Evolutionary conservation across 495 filamentous ascomycete species (phyloP).

Genomic region (Daldinia loculata): DNA sequence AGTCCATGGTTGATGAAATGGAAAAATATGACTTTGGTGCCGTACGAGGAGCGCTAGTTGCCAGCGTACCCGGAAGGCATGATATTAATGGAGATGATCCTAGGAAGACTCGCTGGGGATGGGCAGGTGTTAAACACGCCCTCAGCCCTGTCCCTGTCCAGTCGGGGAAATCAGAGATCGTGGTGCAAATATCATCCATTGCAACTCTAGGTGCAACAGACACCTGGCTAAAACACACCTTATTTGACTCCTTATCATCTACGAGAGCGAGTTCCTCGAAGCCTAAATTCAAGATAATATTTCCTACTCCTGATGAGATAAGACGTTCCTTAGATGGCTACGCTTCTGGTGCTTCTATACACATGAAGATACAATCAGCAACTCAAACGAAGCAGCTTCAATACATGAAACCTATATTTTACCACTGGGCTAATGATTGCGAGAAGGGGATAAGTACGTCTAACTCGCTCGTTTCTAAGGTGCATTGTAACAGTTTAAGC

Average conservation of each 20-base stretch:
- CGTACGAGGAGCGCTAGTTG: slow-evolving; percentile 77
- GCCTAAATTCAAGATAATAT: slow-evolving; percentile 68
- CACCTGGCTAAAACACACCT: slow-evolving; percentile 73
- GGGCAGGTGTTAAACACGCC: slow-evolving; percentile 70
- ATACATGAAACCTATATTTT: slow-evolving; percentile 75
- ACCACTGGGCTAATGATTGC: slow-evolving; percentile 70
- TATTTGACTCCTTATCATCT: slow-evolving; percentile 59
- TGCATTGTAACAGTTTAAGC: background rate
- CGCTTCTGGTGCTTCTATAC: slow-evolving; percentile 78
- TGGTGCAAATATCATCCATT: slow-evolving; percentile 83
- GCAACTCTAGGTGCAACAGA: slow-evolving; percentile 79
- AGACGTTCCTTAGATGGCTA: slow-evolving; percentile 84
- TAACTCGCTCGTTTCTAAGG: background rate
- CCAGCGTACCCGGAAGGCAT: slow-evolving; percentile 76
- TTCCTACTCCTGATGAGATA: slow-evolving; percentile 82
- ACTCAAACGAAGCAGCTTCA: slow-evolving; percentile 77
- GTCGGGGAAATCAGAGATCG: slow-evolving; percentile 63
- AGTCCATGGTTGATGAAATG: slow-evolving; percentile 64
- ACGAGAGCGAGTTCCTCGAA: slow-evolving; percentile 25
- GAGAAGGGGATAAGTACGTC: slow-evolving; percentile 51
- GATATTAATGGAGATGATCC: slow-evolving; percentile 54
- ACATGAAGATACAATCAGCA: slow-evolving; percentile 74
- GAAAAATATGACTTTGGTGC: slow-evolving; percentile 72
- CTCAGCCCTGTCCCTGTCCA: slow-evolving; percentile 62
- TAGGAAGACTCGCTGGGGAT: slow-evolving; percentile 72